phyloP scores from a whole-genome alignment of 306 rosid genomes.

The Arachis hypogaea region DNA sequence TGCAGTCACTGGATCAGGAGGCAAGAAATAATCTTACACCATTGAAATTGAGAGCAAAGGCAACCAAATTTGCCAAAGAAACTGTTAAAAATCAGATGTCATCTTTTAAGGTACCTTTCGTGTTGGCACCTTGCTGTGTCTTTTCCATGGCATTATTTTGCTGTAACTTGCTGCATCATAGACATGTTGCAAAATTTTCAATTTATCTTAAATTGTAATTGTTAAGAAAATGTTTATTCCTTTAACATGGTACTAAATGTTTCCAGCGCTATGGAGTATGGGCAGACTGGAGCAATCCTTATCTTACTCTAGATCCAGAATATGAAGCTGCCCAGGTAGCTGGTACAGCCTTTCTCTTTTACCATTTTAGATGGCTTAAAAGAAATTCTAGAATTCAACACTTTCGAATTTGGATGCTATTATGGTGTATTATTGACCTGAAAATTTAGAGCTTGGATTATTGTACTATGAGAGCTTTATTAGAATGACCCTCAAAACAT shows the following conservation, averaged over 20 bases:
- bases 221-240: slow-evolving; percentile 20
- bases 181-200: not conserved
- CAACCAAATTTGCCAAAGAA: slow-evolving; percentile 92
- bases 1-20: slow-evolving; percentile 92
- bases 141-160: slow-evolving; percentile 19
- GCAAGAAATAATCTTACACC: slow-evolving; percentile 85
- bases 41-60: slow-evolving; percentile 88
- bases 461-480: slow-evolving; percentile 24
- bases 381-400: slow-evolving; percentile 28
- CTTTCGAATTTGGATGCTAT: not conserved
- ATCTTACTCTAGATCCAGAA: slow-evolving; percentile 89
- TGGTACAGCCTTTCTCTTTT: slow-evolving; percentile 50
- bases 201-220: slow-evolving; percentile 5
- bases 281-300: slow-evolving; percentile 98
- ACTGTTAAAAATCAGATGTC: slow-evolving; percentile 90
- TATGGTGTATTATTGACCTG: slow-evolving; percentile 16
- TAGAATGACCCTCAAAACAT: slow-evolving; percentile 19
- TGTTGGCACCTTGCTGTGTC: slow-evolving; percentile 32
- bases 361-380: slow-evolving; percentile 28
- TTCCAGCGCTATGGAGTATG: slow-evolving; percentile 97
- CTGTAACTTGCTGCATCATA: not conserved
- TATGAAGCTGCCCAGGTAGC: slow-evolving; percentile 99
- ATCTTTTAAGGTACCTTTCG: slow-evolving; percentile 78
- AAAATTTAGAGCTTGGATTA: slow-evolving; percentile 11
- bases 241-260: slow-evolving; percentile 50